phyloP scores from a whole-genome alignment of 805 yeast genomes.

The Barnettozyma sucrosica region DNA sequence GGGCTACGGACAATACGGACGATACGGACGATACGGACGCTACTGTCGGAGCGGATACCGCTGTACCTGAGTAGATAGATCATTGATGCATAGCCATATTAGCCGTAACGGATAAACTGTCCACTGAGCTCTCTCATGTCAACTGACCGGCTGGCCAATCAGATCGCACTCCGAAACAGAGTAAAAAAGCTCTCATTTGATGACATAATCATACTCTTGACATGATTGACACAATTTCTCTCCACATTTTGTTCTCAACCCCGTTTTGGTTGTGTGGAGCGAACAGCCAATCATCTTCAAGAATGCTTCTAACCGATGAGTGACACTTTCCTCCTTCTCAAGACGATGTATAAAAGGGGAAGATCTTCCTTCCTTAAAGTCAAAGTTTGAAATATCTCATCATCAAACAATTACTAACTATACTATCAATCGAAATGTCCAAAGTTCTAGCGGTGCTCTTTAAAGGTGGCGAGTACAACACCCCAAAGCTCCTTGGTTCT shows the following conservation, averaged over 20 bases:
- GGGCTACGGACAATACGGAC: neutral
- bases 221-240: neutral
- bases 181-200: neutral
- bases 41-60: neutral
- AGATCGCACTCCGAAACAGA: neutral
- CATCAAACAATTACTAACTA: too few species aligned
- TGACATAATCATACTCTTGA: neutral
- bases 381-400: too few species aligned
- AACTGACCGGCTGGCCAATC: neutral
- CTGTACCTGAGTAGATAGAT: neutral
- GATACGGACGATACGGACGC: neutral
- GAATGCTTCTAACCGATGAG: neutral
- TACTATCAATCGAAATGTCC: conserved; percentile 1
- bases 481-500: conserved; percentile 55
- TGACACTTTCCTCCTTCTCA: neutral
- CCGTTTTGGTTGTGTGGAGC: neutral
- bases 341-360: neutral
- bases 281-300: neutral
- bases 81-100: too few species aligned
- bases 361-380: neutral
- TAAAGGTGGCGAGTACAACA: conserved; percentile 28
- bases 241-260: neutral
- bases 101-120: neutral
- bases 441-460: conserved; percentile 26
- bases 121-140: too few species aligned